Conservation (phyloP, 202 grass and related monocot genomes). For the Musa balbisiana region DNA sequence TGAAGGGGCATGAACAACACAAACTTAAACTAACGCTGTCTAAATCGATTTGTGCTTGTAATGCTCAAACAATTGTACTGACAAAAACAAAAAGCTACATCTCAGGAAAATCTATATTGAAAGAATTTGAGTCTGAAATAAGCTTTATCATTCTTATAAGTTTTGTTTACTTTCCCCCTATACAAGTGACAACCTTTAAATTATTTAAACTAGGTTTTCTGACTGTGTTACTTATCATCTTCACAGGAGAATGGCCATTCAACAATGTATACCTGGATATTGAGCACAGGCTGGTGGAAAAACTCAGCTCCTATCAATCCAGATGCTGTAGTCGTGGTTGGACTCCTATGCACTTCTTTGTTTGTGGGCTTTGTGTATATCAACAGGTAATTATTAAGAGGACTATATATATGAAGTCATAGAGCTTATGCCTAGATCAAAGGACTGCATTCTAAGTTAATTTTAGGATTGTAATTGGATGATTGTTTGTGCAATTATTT, state of each 20-base stretch:
- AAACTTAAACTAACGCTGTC: too few species aligned
- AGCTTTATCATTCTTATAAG: neutral
- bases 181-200: neutral
- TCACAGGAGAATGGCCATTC: constrained; percentile 78
- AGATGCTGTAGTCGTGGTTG: constrained; percentile 64
- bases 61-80: too few species aligned
- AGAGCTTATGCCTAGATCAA: neutral
- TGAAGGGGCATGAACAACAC: too few species aligned
- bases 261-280: constrained; percentile 65
- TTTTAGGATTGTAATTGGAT: too few species aligned
- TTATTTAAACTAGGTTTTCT: neutral
- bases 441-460: too few species aligned
- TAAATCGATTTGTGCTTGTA: too few species aligned
- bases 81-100: too few species aligned
- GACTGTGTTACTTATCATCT: neutral
- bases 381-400: constrained; percentile 49
- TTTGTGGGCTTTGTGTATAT: constrained; percentile 59
- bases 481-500: too few species aligned
- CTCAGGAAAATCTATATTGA: too few species aligned
- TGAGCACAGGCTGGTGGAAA: constrained; percentile 91
- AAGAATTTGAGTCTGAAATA: neutral
- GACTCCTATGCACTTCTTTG: constrained; percentile 59
- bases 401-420: neutral
- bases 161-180: neutral
- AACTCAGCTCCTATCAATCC: constrained; percentile 61